phyloP scores from a whole-genome alignment of 1,139 yeast genomes.

The Saccharomyces hybrid region DNA sequence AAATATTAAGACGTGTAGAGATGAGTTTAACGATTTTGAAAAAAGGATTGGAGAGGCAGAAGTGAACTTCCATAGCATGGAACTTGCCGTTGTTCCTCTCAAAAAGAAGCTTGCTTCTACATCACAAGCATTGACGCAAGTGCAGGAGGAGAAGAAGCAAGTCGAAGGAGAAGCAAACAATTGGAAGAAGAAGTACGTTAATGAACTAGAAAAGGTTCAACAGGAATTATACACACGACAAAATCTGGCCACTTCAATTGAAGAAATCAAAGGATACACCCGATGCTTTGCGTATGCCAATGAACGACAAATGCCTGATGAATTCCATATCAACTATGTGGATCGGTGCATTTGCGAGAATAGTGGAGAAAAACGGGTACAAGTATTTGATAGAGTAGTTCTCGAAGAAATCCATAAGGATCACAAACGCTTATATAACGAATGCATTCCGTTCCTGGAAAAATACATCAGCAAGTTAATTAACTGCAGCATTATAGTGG shows the following conservation, averaged over 20 bases:
- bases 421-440: neutral
- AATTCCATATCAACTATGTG: neutral
- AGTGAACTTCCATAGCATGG: neutral
- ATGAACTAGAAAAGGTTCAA: neutral
- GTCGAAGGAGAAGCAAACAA: neutral
- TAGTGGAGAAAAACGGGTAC: neutral
- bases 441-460: neutral
- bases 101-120: neutral
- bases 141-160: slow-evolving; percentile 1
- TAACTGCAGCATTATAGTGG: neutral
- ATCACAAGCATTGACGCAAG: neutral
- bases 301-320: neutral
- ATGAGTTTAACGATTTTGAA: neutral
- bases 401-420: neutral
- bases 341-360: neutral
- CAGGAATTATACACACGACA: neutral
- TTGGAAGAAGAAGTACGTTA: neutral
- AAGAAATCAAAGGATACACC: neutral
- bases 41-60: neutral
- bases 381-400: neutral
- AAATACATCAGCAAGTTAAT: neutral
- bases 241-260: slow-evolving; percentile 2
- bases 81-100: neutral
- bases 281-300: slow-evolving; percentile 3
- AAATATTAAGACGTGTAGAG: slow-evolving; percentile 1